Conservation (phyloP, 2,329 filamentous ascomycete genomes). For the Penicillium sp. region DNA sequence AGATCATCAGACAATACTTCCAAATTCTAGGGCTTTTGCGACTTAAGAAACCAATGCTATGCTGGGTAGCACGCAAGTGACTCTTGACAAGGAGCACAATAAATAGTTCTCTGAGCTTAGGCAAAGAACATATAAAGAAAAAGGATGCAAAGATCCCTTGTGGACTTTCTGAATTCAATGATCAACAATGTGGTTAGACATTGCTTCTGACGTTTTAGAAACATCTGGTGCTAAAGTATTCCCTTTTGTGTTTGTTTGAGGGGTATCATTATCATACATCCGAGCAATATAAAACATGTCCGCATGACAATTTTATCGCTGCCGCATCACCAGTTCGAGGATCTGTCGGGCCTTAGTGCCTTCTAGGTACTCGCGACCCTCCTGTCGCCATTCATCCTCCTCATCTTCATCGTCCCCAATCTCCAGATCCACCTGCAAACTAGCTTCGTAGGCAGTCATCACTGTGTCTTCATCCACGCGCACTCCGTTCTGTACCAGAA, state of each 20-base stretch:
- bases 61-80: no score
- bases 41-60: no score
- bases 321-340: slow-evolving; percentile 32
- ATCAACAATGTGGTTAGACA: not conserved
- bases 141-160: not conserved
- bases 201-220: not conserved
- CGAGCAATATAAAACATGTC: not conserved
- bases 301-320: slow-evolving; percentile 3
- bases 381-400: slow-evolving; percentile 30
- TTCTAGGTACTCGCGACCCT: slow-evolving; percentile 45
- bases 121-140: not conserved
- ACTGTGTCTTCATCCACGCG: slow-evolving; percentile 90
- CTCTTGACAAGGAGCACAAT: no score
- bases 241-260: slow-evolving; percentile 5
- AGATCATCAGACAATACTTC: no score
- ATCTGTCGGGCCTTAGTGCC: slow-evolving; percentile 42
- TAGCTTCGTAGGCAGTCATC: slow-evolving; percentile 75
- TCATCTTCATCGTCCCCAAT: slow-evolving; percentile 41
- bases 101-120: no score
- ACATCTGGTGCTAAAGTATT: not conserved
- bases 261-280: slow-evolving; percentile 17
- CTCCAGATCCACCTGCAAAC: slow-evolving; percentile 64
- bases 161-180: not conserved
- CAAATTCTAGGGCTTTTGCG: no score
- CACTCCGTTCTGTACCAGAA: slow-evolving; percentile 76